Base-by-base conservation (phyloP, 2,329 filamentous ascomycete species). In the Paracorniculantispora psalliotae region DNA sequence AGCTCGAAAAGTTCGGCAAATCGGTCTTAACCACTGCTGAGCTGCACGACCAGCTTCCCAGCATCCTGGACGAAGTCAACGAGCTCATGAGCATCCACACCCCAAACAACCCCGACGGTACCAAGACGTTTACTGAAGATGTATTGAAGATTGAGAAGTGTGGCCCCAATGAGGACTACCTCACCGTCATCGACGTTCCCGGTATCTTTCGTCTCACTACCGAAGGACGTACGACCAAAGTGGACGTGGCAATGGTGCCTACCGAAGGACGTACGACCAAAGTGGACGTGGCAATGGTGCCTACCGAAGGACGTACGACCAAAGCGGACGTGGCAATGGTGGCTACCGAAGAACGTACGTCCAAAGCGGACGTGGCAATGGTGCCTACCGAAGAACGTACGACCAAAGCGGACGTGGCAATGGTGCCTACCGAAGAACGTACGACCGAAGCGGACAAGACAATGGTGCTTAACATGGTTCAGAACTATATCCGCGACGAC, bases 121-220 rank as follows among this genome's bases (percentile, higher is more conserved):
- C 67, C 0, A 59, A 61, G 0, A 72, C 74, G 0, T 83, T 83
- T 51, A 80, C 77, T 30, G 70, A 78, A 4, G 78, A 82, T 41
- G 62, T 75, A 0, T 65, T 75, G n/a, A 67, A 68, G 0, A 68
- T 75, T 0, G 73, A 75, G 56, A 78, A 80, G 30, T 69, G 68
- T 1, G 78, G 80, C 0, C 81, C 80, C 0, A 51, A 73, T 0
- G 77, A 72, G 63, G 66, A 76, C 2, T 75, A 81, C 17, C 70
- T 83, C 7, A 83, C 80, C 0, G 71, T 83, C 7, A 82, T 82
- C 5, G 81, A 83, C 19, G 78, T 83, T 0, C 80, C 80, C 0
- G 81, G 80, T 0, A 78, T 82, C n/a, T 82, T 83, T 59, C 72
- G 75, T 7, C 66, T 67, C 1, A 62, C 73, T 4, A 75, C 72